These are phyloP conservation scores for Pugionium cornutum DNA, from an alignment of 345 rosid genomes.

Conservation along the genomic window DNA sequence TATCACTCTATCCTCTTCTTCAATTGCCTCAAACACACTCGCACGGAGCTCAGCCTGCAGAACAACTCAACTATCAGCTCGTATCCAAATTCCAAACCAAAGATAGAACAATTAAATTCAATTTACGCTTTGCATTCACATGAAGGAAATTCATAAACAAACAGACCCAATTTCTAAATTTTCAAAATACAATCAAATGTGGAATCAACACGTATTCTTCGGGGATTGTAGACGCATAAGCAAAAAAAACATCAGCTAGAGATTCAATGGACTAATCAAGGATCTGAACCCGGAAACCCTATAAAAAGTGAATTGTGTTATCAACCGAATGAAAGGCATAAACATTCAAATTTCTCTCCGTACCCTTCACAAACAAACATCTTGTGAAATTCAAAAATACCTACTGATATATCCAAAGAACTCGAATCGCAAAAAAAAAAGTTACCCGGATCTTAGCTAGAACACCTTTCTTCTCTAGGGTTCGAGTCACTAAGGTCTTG, in stretches of 20 bases:
- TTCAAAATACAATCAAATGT: too few relatives aligned
- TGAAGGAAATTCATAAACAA: too few relatives aligned
- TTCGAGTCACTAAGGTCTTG: constrained; percentile 96
- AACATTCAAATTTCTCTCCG: too few relatives aligned
- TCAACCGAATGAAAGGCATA: too few relatives aligned
- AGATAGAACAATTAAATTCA: background rate
- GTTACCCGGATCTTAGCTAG: constrained; percentile 98
- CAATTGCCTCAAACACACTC: constrained; percentile 97
- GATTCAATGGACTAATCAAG: background rate
- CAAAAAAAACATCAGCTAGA: too few relatives aligned
- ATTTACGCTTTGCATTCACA: background rate
- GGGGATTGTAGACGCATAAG: too few relatives aligned
- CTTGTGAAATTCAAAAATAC: background rate
- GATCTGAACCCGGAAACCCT: background rate
- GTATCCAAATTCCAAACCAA: background rate
- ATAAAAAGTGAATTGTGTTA: too few relatives aligned
- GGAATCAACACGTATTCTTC: too few relatives aligned
- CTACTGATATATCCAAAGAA: background rate
- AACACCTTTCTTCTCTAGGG: constrained; percentile 97
- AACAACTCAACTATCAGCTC: constrained; percentile 15
- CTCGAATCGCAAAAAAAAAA: background rate
- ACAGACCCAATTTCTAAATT: too few relatives aligned
- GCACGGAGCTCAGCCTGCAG: constrained; percentile 96
- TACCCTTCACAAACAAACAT: background rate
- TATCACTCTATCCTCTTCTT: constrained; percentile 87